Percentiles rank a stretch among this genome's conserved stretches.
These are phyloP conservation scores for Pyrenula aspistea DNA, from an alignment of 495 filamentous ascomycete species.

Conservation along the genomic window DNA sequence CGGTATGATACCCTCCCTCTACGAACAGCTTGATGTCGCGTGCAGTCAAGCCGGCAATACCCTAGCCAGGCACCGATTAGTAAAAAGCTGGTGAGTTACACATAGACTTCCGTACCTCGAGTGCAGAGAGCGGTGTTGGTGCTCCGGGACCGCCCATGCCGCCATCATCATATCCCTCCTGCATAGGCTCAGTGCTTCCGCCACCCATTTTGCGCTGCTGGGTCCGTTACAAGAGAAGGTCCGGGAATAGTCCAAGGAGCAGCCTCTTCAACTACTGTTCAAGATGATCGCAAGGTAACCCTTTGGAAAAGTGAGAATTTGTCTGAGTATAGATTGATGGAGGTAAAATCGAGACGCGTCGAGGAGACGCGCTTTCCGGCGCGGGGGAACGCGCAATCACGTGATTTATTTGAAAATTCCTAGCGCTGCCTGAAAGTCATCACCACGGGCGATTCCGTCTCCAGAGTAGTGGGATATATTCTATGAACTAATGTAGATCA, in stretches of 20 bases:
- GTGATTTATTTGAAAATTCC: too few relatives aligned
- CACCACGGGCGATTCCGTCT: too few relatives aligned
- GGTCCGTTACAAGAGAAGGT: too few relatives aligned
- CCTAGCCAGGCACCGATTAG: slow-evolving; percentile 33
- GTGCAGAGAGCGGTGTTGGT: slow-evolving; percentile 73
- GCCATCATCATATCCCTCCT: slow-evolving; percentile 38
- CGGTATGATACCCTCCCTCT: slow-evolving; percentile 88
- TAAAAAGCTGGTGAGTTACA: slow-evolving; percentile 3
- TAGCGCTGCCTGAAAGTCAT: too few relatives aligned
- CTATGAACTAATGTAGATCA: too few relatives aligned
- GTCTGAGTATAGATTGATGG: too few relatives aligned
- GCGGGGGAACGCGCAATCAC: background rate
- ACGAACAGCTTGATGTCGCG: slow-evolving; percentile 87
- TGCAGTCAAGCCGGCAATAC: slow-evolving; percentile 74
- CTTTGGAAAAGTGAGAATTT: too few relatives aligned
- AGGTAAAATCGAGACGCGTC: background rate
- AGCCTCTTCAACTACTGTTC: too few relatives aligned
- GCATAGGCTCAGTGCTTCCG: background rate
- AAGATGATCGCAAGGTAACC: too few relatives aligned
- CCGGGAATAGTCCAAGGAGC: too few relatives aligned
- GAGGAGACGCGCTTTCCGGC: background rate
- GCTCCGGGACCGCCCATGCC: slow-evolving; percentile 72
- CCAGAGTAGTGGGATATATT: too few relatives aligned
- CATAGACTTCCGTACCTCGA: slow-evolving; percentile 57
- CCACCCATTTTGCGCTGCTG: background rate